Evolutionary conservation across 2,329 filamentous ascomycete species (phyloP).

Genomic region (Neonectria neomacrospora): DNA sequence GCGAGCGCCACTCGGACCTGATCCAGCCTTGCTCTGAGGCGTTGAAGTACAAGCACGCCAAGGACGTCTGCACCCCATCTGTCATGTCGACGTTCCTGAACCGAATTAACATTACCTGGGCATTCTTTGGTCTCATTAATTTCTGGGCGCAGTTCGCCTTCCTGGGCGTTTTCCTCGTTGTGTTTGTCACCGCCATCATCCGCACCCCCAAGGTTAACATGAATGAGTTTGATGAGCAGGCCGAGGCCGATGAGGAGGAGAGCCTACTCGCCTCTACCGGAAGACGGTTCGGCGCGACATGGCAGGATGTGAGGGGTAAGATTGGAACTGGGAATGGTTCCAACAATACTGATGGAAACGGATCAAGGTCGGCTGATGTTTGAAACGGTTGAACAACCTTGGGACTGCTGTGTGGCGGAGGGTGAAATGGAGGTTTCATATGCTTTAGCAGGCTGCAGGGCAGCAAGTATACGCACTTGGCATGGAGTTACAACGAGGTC

Average conservation of each 20-base stretch:
- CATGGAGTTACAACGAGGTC: conserved; percentile 15
- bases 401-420: not conserved
- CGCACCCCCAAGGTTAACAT: conserved; percentile 82
- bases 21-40: conserved; percentile 86
- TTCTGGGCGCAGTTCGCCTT: conserved; percentile 98
- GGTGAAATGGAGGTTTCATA: conserved; percentile 18
- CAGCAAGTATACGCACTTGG: conserved; percentile 3
- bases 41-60: conserved; percentile 75
- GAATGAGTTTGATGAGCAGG: conserved; percentile 84
- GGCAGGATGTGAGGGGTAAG: conserved; percentile 83
- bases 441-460: not conserved
- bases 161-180: conserved; percentile 82
- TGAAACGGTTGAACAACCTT: conserved; percentile 17
- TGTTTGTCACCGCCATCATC: conserved; percentile 83
- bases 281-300: conserved; percentile 83
- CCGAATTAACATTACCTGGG: conserved; percentile 91
- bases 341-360: conserved; percentile 25
- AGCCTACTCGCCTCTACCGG: conserved; percentile 87
- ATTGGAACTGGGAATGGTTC: conserved; percentile 34
- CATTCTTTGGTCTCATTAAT: conserved; percentile 90
- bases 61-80: conserved; percentile 87
- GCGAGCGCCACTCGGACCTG: conserved; percentile 74
- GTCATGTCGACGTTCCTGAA: conserved; percentile 95
- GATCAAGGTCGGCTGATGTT: conserved; percentile 31
- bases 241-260: conserved; percentile 93